Evolutionary conservation across 129 eudicot genomes (phyloP), one percentile per base, ranked within the genome.

Genomic region (Tagetes patula): DNA sequence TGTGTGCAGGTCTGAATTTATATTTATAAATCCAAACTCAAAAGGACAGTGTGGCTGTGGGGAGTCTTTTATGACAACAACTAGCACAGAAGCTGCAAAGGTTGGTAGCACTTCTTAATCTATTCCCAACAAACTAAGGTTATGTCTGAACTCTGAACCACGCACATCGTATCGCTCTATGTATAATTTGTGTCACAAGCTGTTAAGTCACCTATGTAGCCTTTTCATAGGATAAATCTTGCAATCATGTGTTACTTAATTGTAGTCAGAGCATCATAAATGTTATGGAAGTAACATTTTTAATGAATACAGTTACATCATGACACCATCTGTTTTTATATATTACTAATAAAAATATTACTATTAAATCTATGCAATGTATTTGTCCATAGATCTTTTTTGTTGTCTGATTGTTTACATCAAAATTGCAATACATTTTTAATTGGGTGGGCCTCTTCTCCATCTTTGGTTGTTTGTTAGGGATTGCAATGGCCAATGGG

Each of bases 1-100:
- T 71, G 69, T 58, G 77, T 76, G 78, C 91, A 92, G 96, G 72
- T 88, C 96, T 8, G 97, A 92, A 76, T 92, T 92, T 78, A 75
- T 88, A 75, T 92, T 88, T 73, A 85, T 89, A 53, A 92, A 88
- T 60, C 96, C 97, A 36, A 92, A 92, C 81, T 83, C 32, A 3
- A 84, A 79, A 81, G 97, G 96, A 34, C 96, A 92, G 75, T 92
- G 97, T 85, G 96, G 97, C 13, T 92, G 97, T 82, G 97, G 96
- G 32, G 96, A 92, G 80, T 89, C 97, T 58, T 89, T 89, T 70
- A 89, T 86, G 97, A 92, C 97, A 55, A 80, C 81, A 9, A 87
- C 77, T 78, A 60, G 74, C 72, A 31, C 87, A 14, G 86, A 77
- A 76, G 84, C 91, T 68, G 74, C 96, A 50, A 88, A 88, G 60